A percentile compares a stretch with the other conserved stretches of the same genome.
Conservation (phyloP, 2,329 filamentous ascomycete genomes). For the Xylariaceae sp. region DNA sequence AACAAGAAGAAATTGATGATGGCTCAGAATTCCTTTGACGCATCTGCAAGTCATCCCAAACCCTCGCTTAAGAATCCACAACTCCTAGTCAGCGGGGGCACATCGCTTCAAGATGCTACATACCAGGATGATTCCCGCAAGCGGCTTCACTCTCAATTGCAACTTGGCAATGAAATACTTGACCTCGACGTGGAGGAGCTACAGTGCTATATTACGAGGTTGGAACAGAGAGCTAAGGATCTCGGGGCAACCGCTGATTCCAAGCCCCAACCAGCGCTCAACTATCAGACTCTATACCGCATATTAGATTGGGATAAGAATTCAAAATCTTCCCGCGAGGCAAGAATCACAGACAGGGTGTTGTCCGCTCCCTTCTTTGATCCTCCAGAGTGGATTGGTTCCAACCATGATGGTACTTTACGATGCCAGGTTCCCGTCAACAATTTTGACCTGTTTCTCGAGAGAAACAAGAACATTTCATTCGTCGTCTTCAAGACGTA, state of each 20-base stretch:
- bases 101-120: too few species aligned
- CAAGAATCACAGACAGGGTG: neutral
- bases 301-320: neutral
- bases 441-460: constrained; percentile 4
- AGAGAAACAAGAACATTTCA: constrained; percentile 4
- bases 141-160: neutral
- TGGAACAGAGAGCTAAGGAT: constrained; percentile 1
- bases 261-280: neutral
- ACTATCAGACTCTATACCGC: neutral
- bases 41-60: too few species aligned
- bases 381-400: constrained; percentile 3
- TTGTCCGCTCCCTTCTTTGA: constrained; percentile 2
- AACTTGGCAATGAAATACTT: constrained; percentile 1
- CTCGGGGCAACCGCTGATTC: neutral
- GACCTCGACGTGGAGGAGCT: neutral
- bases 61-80: too few species aligned
- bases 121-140: neutral
- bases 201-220: neutral
- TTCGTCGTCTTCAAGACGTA: constrained; percentile 8
- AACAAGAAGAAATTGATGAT: neutral
- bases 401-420: neutral
- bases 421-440: neutral
- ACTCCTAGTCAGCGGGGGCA: too few species aligned
- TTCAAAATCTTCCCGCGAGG: neutral
- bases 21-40: too few species aligned